Base-by-base conservation (phyloP, 345 rosid genomes). In the Salix udensis region DNA sequence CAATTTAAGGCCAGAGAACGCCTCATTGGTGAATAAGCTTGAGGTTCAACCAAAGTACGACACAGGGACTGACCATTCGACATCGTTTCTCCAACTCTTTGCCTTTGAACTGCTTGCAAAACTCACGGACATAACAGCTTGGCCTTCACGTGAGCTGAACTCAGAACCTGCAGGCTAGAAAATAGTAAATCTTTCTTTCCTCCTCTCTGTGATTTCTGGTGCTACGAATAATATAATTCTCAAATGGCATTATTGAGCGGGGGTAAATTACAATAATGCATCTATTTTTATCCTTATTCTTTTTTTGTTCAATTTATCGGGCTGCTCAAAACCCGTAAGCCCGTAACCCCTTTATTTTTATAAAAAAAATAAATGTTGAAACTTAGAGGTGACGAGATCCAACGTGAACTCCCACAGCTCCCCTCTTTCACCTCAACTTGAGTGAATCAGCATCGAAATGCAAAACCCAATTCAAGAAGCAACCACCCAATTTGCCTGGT, bases 141-240 rank as follows among this genome's bases (percentile, higher is more conserved):
- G 65, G 81, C 65, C 76, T 65, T 82, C 93, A 88, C 91, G 93
- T 89, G 91, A 85, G 82, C 82, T 79, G 87, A 79, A 77, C 80
- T 65, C 80, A 78, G 76, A 67, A 68, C 62, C 61, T 66, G 81
- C 80, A 73, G 82, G 61, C 50, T 6, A 61, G 24, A 50, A 83
- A 53, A 75, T 40, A n/a, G 16, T 50, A 44, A 70, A 61, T 28
- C 24, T 53, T 69, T 81, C 44, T 68, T 75, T 60, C 77, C 65
- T 74, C 31, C 65, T 74, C 79, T 72, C 83, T 18, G 71, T 78
- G 77, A 78, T 68, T 77, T 72, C 66, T 76, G 65, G 28, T n/a
- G 23, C 64, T 58, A 24, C 6, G 23, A 23, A 23, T 58, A 58
- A 23, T 58, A 23, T 58, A 77, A 74, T 82, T 74, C 78, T 26